Evolutionary conservation across 352 stramenopile genomes (phyloP), one percentile per base, ranked within the genome.

Genomic region (Saprolegnia parasitica): DNA sequence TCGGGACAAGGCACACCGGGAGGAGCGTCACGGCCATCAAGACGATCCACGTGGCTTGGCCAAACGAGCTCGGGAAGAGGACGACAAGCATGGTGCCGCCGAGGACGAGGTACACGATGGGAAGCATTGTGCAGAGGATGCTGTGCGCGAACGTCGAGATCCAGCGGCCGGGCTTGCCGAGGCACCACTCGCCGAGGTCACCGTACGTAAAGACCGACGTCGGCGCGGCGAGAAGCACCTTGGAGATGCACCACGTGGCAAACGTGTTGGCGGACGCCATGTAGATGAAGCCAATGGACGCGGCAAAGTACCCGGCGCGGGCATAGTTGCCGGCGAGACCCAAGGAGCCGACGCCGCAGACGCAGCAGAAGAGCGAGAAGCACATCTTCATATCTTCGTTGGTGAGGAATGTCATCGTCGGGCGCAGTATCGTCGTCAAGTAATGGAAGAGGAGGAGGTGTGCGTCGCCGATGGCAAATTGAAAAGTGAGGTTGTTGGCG

Each of bases 271-370:
- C 66, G 26, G 37, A 68, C 11, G 66, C 63, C 66, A 72, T 72
- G 56, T 62, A 72, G 18, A 72, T 24, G 23, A 72, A 60, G 32
- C 29, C 66, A 21, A 72, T 62, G 16, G 75, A 64, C 13, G 79
- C 81, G 50, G 85, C 77, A 46, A 73, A 35, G 35, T 57, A 56
- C 21, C 66, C 66, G 46, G 66, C 66, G 26, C 66, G 66, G 39
- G 66, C 46, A 29, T 67, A 72, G 57, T 72, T 72, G 23, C 20
- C 15, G 20, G 66, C 29, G 18, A 72, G 39, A 23, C 66, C 66
- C 20, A 72, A 18, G 20, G 66, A 62, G 39, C 66, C 66, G 42
- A 72, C 50, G 62, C 66, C 66, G 49, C 50, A 72, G 26, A 72
- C 66, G 40, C 66, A 72, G 63, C 66, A 72, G 62, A 72, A 72